Evolutionary conservation across 306 rosid genomes (phyloP).

Genomic region (Cotoneaster glaucophyllus): DNA sequence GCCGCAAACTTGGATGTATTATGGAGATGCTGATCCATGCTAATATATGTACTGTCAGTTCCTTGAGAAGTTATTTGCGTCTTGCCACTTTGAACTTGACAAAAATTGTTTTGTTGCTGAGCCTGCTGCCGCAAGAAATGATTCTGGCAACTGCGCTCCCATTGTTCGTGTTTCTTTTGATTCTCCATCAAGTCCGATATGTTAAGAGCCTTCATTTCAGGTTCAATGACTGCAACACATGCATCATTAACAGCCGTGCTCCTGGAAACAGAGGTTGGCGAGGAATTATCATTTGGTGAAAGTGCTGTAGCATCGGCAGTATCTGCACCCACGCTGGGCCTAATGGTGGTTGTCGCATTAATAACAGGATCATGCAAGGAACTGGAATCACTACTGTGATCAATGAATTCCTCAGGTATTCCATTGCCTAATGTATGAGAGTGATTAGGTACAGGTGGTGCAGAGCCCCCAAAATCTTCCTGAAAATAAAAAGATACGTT

Average conservation of each 20-base stretch:
- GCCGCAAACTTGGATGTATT: conserved; percentile 33
- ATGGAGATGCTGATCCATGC: conserved; percentile 37
- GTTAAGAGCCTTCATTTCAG: conserved; percentile 41
- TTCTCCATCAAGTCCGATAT: conserved; percentile 33
- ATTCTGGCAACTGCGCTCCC: conserved; percentile 38
- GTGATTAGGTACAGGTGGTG: conserved; percentile 36
- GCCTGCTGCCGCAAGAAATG: conserved; percentile 27
- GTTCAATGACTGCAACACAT: conserved; percentile 30
- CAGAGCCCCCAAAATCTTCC: conserved; percentile 39
- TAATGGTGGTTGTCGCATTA: conserved; percentile 8
- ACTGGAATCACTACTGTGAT: conserved; percentile 28
- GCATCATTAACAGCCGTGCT: conserved; percentile 29
- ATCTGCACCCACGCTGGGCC: conserved; percentile 16
- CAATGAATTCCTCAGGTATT: conserved; percentile 28
- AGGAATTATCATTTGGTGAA: conserved; percentile 24
- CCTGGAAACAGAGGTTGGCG: conserved; percentile 19
- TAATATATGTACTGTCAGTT: conserved; percentile 21
- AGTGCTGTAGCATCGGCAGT: conserved; percentile 25
- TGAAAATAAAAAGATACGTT: conserved; percentile 24
- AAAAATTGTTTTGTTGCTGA: conserved; percentile 34
- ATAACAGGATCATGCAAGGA: conserved; percentile 29
- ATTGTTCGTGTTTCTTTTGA: conserved; percentile 37
- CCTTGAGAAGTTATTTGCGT: conserved; percentile 33
- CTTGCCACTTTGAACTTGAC: conserved; percentile 32
- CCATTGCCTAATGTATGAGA: conserved; percentile 24